Percentiles rank a stretch among this genome's conserved stretches.
These are phyloP conservation scores for Mimosa pudica DNA, from an alignment of 306 rosid genomes.

Conservation along the genomic window DNA sequence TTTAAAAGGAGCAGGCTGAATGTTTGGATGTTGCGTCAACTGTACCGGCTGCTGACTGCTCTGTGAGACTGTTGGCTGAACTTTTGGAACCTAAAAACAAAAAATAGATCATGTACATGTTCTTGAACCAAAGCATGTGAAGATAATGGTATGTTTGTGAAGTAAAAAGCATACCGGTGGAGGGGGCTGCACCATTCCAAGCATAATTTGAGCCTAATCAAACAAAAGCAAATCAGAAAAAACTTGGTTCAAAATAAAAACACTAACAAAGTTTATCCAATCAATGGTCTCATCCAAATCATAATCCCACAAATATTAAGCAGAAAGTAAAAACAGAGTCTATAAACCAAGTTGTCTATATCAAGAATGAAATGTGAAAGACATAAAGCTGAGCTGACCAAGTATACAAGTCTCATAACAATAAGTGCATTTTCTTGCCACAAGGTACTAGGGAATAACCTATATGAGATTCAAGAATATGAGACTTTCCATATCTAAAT, in stretches of 20 bases:
- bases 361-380: neutral
- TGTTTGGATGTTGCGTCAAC: conserved; percentile 51
- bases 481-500: neutral
- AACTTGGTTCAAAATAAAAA: conserved; percentile 21
- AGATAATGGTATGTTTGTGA: conserved; percentile 4
- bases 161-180: conserved; percentile 56
- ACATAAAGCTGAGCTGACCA: neutral
- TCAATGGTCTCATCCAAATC: neutral
- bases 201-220: conserved; percentile 94
- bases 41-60: conserved; percentile 61
- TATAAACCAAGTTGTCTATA: neutral
- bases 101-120: conserved; percentile 26
- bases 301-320: neutral
- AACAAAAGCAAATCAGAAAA: conserved; percentile 33
- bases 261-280: neutral
- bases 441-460: neutral
- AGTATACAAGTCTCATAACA: neutral
- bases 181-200: conserved; percentile 96
- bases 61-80: conserved; percentile 64
- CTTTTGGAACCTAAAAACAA: conserved; percentile 65
- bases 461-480: neutral
- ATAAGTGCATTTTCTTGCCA: neutral
- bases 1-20: conserved; percentile 57
- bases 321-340: neutral
- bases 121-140: conserved; percentile 24